Conservation (phyloP, 108 stramenopile genomes). For the Pseudonitzschia pungens region DNA sequence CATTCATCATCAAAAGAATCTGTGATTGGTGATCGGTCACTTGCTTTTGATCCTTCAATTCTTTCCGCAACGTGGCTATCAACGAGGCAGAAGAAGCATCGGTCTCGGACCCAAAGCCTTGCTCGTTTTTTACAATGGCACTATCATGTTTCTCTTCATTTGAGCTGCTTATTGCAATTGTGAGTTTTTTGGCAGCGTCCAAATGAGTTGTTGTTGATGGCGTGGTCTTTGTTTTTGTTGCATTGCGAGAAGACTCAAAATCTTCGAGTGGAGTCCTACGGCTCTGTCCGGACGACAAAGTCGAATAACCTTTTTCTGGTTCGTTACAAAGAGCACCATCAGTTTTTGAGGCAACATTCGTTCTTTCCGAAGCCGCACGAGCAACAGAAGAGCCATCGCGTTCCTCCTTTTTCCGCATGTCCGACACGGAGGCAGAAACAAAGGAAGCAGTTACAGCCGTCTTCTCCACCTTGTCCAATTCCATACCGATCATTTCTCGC, state of each 20-base stretch:
- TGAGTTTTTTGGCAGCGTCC: constrained; percentile 1
- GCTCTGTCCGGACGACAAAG: not conserved
- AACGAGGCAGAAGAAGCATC: not conserved
- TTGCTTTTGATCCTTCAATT: not conserved
- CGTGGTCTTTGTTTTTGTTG: not conserved
- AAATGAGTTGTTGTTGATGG: not conserved
- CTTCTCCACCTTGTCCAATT: not conserved
- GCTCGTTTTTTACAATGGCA: not conserved
- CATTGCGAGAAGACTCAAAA: not conserved
- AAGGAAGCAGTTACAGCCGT: too few relatives aligned
- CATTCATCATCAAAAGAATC: not conserved
- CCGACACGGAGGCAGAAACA: too few relatives aligned
- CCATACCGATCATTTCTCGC: not conserved
- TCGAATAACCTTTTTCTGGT: not conserved
- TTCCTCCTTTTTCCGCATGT: not conserved
- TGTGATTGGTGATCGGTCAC: not conserved
- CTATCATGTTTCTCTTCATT: not conserved
- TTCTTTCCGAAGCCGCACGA: not conserved
- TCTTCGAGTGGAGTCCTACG: not conserved
- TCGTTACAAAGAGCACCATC: not conserved
- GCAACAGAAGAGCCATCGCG: not conserved
- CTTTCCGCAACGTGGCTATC: not conserved
- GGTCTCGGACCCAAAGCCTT: not conserved
- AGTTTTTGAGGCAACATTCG: not conserved
- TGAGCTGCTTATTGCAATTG: not conserved